A percentile compares a stretch with the other conserved stretches of the same genome.
These are phyloP conservation scores for Phaeophleospora eucalypticola DNA, from an alignment of 2,329 filamentous ascomycete species.

Conservation along the genomic window DNA sequence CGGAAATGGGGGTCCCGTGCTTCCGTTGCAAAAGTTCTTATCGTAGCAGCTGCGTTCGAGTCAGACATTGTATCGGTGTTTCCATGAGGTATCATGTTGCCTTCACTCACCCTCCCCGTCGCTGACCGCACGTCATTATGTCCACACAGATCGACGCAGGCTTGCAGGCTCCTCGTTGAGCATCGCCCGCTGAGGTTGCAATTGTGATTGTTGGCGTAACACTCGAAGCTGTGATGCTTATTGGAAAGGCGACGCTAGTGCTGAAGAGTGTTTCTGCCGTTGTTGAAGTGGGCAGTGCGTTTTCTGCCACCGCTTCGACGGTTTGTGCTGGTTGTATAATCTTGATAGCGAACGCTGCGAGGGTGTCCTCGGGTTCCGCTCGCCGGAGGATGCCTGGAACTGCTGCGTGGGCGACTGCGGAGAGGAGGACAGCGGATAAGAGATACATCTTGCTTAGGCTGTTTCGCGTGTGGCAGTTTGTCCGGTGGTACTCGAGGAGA, in stretches of 20 bases:
- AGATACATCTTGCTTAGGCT: not conserved
- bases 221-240: not conserved
- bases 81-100: no score
- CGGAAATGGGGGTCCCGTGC: not conserved
- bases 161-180: conserved; percentile 8
- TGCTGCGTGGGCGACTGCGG: not conserved
- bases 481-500: not conserved
- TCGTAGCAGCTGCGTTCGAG: conserved; percentile 25
- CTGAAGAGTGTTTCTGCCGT: not conserved
- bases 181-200: conserved; percentile 1
- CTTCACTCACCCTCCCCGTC: conserved; percentile 22
- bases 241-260: not conserved
- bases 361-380: not conserved
- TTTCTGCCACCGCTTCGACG: no score
- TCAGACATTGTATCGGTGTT: no score
- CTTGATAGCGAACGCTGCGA: not conserved
- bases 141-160: conserved; percentile 10
- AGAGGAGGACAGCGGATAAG: not conserved
- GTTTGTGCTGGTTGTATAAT: not conserved
- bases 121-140: conserved; percentile 14
- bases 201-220: not conserved
- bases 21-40: conserved; percentile 20
- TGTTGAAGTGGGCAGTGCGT: not conserved
- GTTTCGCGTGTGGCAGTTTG: not conserved
- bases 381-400: not conserved